Evolutionary conservation across 2,329 filamentous ascomycete genomes (phyloP), one percentile per base, ranked within the genome.

Genomic region (Elsinoe perseae): DNA sequence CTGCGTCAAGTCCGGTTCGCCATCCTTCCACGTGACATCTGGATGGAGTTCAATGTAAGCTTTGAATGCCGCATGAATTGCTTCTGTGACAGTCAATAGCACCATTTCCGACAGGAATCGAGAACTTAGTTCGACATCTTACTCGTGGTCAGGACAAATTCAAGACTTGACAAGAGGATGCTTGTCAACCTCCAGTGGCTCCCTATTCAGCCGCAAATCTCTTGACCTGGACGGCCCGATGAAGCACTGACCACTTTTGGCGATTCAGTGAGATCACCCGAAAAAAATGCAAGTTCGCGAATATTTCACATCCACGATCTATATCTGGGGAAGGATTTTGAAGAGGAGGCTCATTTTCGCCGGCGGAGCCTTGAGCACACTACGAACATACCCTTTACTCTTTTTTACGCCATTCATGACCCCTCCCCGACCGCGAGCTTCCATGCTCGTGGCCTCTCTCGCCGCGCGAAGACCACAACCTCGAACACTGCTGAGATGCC

Each of bases 81-180:
- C 75, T 63, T 80, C 69, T 3, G 86, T 91, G 77, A 89, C 85
- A n/a, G 84, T 87, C 40, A 93, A 81, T 42, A 87, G 76, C 16
- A 91, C 86, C 87, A 92, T 92, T 23, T 27, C 30, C 40, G 32
- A 21, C 16, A n/a, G 3, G n/a, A n/a, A 5, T 36, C 4, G n/a
- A 4, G 18, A 27, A 18, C 5, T 16, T 12, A 30, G 44, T 14
- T 50, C 20, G 12, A 32, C 25, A 50, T 32, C 10, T 30, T 50
- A 27, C 16, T 50, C 25, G 21, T n/a, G 8, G 25, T 16, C 10
- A 50, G 21, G 44, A 50, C 20, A 25, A 48, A n/a, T 10, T 2
- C n/a, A 32, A 3, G 44, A 44, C n/a, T n/a, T n/a, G 40, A 25
- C 40, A 44, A 44, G 20, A 44, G 16, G 16, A n/a, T n/a, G n/a